Base-by-base conservation (phyloP, 192 early-diverging fungal species). In the Gryganskiella cystojenkinii region DNA sequence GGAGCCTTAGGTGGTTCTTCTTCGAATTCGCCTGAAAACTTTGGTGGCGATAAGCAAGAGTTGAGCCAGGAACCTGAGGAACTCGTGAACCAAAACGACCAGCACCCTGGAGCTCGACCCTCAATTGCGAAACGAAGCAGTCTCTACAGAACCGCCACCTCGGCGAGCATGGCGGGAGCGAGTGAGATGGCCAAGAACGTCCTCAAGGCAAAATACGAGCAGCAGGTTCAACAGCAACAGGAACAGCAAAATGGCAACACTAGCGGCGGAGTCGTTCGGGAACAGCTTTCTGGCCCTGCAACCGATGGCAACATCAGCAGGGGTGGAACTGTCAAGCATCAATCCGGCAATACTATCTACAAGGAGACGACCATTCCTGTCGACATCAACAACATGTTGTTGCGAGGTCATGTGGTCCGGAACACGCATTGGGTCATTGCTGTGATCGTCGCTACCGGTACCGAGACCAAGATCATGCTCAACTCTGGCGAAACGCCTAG, bases 371-470 rank as follows among this genome's bases (percentile, higher is more conserved):
- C 79, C 25, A 75, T 87, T 0, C 91, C 95, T n/a, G 80, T 99
- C 10, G 88, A 85, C 31, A 93, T 95, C 49, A 92, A 89, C 72
- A 92, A 92, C 67, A 69, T 96, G 46, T 78, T 97, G n/a, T 81
- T 99, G 17, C 88, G 97, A 45, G 97, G 96, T 15, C 95, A 95
- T 80, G 86, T 91, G 5, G 71, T 99, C 31, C 84, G 94, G 40
- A 99, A 99, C 82, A 97, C 96, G 0, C 89, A 90, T 56, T 99
- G 95, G 94, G 84, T 91, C 9, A 88, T 96, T 62, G 96, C 95
- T 3, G 51, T 95, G 0, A 91, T 92, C 13, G 56, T 96, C 10
- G 94, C 87, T 56, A 98, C 97, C 3, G 97, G 97, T 22, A 82
- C 84, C 6, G 92, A 96, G 61, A 95, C 96, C 50, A 99, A 98